Evolutionary conservation across 2,329 filamentous ascomycete genomes (phyloP).

Genomic region (Gremmenia infestans): DNA sequence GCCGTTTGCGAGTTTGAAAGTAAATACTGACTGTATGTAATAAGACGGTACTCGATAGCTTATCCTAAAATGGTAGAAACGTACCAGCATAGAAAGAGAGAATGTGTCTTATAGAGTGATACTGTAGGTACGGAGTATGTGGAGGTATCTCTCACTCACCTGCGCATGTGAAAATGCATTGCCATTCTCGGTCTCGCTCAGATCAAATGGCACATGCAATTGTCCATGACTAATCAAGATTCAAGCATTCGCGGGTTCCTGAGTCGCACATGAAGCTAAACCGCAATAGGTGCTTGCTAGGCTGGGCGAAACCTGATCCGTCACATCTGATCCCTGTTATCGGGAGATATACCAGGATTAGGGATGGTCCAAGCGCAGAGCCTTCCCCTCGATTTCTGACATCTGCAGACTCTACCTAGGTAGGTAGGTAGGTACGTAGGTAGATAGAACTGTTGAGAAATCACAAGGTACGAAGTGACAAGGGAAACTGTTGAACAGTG

Average conservation of each 20-base stretch:
- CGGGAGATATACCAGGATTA: background rate
- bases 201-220: no score
- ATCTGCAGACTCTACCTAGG: background rate
- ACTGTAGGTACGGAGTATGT: no score
- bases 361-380: background rate
- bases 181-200: no score
- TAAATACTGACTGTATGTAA: no score
- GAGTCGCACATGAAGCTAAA: background rate
- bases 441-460: background rate
- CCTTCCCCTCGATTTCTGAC: background rate
- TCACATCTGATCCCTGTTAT: conserved; percentile 1
- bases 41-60: no score
- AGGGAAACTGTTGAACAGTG: background rate
- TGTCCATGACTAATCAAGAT: background rate
- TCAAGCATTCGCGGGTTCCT: background rate
- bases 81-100: no score
- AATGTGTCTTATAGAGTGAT: no score
- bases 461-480: background rate
- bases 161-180: no score
- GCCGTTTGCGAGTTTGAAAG: no score
- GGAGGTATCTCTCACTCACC: no score
- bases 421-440: background rate
- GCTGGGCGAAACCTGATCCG: conserved; percentile 6
- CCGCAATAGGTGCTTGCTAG: background rate
- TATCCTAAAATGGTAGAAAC: no score